Conservation (phyloP, 2,329 filamentous ascomycete species). For the Stenocarpella maydis region DNA sequence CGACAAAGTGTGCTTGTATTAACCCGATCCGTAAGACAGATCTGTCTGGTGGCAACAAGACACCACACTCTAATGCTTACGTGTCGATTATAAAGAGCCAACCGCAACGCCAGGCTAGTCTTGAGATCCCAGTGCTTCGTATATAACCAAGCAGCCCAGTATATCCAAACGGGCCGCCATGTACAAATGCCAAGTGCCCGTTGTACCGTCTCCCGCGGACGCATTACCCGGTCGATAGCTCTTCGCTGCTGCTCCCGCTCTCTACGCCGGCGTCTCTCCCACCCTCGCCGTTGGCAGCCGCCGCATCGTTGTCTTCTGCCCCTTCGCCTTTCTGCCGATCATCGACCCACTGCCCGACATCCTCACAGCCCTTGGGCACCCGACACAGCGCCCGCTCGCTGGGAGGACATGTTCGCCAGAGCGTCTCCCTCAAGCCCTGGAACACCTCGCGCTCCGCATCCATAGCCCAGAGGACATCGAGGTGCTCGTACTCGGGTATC, state of each 20-base stretch:
- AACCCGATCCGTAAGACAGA: background rate
- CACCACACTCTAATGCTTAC: background rate
- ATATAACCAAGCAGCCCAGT: conserved; percentile 5
- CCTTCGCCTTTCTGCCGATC: conserved; percentile 33
- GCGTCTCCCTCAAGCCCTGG: conserved; percentile 77
- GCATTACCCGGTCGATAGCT: conserved; percentile 23
- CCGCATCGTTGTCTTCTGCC: conserved; percentile 40
- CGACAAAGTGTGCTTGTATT: background rate
- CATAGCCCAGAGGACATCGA: conserved; percentile 96
- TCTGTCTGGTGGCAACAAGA: background rate
- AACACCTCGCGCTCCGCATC: conserved; percentile 86
- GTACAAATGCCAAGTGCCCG: background rate
- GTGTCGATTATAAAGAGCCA: background rate
- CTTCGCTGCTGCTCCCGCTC: conserved; percentile 33
- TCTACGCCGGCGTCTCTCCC: conserved; percentile 29
- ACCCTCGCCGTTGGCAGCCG: conserved; percentile 10
- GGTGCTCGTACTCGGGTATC: conserved; percentile 88
- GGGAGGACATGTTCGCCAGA: conserved; percentile 79
- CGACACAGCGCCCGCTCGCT: conserved; percentile 63
- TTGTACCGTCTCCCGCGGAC: conserved; percentile 1
- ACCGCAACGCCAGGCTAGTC: conserved; percentile 27
- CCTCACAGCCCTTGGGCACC: conserved; percentile 70
- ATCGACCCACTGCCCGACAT: conserved; percentile 51
- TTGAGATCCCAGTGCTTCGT: conserved; percentile 11
- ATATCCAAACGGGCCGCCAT: background rate